Percentiles rank a stretch among this genome's conserved stretches.
Evolutionary conservation across 169 alveolate genomes (phyloP).

Genomic region (Neospora caninum): DNA sequence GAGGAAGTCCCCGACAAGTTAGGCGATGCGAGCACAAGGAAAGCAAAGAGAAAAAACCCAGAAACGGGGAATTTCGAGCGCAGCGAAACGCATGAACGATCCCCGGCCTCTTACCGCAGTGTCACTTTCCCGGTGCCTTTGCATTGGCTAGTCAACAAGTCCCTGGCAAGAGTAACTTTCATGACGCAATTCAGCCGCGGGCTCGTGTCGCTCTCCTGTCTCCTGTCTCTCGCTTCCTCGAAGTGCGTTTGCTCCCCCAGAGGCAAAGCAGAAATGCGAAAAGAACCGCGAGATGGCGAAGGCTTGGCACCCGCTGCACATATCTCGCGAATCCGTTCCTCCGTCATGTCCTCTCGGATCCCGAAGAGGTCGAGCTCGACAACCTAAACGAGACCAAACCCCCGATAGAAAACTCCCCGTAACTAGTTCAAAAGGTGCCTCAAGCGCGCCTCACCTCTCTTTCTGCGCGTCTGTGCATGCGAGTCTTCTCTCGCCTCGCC

Average conservation of each 20-base stretch:
- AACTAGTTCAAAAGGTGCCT: no score
- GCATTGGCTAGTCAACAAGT: background rate
- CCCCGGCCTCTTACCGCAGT: background rate
- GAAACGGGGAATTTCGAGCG: no score
- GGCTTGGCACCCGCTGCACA: background rate
- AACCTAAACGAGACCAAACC: background rate
- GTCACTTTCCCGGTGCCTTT: background rate
- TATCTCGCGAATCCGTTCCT: background rate
- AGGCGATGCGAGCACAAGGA: no score
- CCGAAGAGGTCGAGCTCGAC: conserved; percentile 22
- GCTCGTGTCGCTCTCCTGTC: background rate
- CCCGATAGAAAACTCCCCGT: background rate
- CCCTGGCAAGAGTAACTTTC: background rate
- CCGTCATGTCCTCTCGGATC: conserved; percentile 1
- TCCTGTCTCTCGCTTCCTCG: background rate
- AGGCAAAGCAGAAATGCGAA: no score
- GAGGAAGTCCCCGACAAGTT: no score
- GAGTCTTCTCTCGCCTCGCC: no score
- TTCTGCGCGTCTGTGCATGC: no score
- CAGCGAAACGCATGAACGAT: no score
- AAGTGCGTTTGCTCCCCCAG: no score
- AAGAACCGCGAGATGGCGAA: no score
- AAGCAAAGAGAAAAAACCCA: no score
- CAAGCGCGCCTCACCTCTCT: no score
- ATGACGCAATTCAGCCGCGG: background rate